Conservation (phyloP, 768 basidiomycete species). For the Russula foetens region DNA sequence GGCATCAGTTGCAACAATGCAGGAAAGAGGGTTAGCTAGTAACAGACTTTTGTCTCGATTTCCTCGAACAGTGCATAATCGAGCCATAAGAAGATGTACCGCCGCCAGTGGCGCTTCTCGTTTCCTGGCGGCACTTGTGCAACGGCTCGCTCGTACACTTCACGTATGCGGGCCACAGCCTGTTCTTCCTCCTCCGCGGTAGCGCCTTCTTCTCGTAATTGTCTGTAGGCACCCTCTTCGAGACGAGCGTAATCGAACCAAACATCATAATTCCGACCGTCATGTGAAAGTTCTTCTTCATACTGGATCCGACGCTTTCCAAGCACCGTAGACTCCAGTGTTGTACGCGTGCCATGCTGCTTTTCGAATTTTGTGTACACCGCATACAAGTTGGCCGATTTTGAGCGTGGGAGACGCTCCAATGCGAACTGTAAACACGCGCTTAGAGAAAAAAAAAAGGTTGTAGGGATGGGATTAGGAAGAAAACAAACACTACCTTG, state of each 20-base stretch:
- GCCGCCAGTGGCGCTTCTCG: slow-evolving; percentile 88
- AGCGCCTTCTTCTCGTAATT: slow-evolving; percentile 67
- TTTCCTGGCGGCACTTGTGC: slow-evolving; percentile 90
- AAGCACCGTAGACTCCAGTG: slow-evolving; percentile 88
- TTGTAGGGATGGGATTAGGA: not conserved
- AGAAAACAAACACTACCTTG: slow-evolving; percentile 50
- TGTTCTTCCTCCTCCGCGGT: slow-evolving; percentile 62
- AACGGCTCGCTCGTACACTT: slow-evolving; percentile 93
- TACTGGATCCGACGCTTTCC: slow-evolving; percentile 99
- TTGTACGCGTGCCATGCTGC: slow-evolving; percentile 83
- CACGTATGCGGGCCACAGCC: slow-evolving; percentile 63
- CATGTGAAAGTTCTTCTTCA: slow-evolving; percentile 89
- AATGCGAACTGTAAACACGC: slow-evolving; percentile 71
- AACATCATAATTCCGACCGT: slow-evolving; percentile 91
- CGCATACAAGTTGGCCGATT: slow-evolving; percentile 81
- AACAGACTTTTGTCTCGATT: slow-evolving; percentile 77
- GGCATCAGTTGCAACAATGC: not conserved
- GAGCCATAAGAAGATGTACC: slow-evolving; percentile 89
- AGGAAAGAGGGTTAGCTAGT: not conserved
- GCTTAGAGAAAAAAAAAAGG: not conserved
- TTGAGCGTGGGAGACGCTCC: slow-evolving; percentile 83
- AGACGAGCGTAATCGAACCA: slow-evolving; percentile 97
- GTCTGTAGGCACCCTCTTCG: slow-evolving; percentile 80
- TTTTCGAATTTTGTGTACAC: slow-evolving; percentile 98
- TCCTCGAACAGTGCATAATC: slow-evolving; percentile 97